Evolutionary conservation across 2,329 filamentous ascomycete genomes (phyloP), one percentile per base, ranked within the genome.

Genomic region (Calonectria multiphialidica): DNA sequence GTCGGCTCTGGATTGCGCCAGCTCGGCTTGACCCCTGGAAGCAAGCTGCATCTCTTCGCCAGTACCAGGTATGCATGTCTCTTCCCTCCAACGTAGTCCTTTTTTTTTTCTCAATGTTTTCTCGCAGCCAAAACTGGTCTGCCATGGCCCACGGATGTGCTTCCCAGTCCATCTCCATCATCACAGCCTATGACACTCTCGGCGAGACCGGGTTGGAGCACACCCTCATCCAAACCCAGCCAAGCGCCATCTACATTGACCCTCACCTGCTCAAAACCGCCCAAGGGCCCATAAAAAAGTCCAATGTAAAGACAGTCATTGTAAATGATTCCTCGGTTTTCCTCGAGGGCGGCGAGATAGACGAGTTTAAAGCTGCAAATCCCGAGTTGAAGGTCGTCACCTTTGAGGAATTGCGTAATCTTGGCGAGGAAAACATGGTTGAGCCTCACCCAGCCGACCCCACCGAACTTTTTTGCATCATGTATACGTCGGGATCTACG

Each of bases 141-240:
- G 90, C 93, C 63, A 91, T 93, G 78, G 93, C 96, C 40, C 94
- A 97, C 81, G 89, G 84, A n/a, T 87, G 93, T 90, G 86, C 92
- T 16, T 96, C 95, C 15, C 96, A 98, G 84, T 96, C 94, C 35
- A 91, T 98, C 82, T 92, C 94, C 66, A 95, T 98, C 75, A 95
- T 98, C 63, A 98, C 96, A 50, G 95, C 96, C 55, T 98, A 98
- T 84, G 96, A 98, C 83, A 97, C 95, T 28, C 92, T 98, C 42
- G 96, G 96, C 63, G 91, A 94, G 79, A 91, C 92, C 72, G 96
- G 95, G 50, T 89, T 98, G 73, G 91, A 93, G 84, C 95, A 98
- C 86, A 97, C 95, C 2, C 90, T 98, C 73, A 87, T 92, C n/a
- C 94, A 98, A 84, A 97, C 95, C 55, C 88, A 92, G 72, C 93